A percentile compares a stretch with the other conserved stretches of the same genome.
These are phyloP conservation scores for Metschnikowia colocasiae DNA, from an alignment of 805 yeast genomes.

Conservation along the genomic window DNA sequence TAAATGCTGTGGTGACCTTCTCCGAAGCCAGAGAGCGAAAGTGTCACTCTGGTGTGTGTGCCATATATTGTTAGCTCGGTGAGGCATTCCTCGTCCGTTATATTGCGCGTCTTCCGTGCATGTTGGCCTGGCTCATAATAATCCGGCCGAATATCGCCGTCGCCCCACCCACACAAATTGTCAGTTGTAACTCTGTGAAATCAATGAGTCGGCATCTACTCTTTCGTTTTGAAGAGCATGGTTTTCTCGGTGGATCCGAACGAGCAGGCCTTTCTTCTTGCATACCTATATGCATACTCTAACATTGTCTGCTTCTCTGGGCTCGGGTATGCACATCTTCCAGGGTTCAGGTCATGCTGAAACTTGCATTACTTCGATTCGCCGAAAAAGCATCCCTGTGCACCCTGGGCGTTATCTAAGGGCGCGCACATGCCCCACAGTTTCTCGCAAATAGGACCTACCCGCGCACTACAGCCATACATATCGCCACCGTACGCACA, in stretches of 20 bases:
- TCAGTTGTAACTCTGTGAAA: neutral
- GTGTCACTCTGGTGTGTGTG: neutral
- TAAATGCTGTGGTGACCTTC: neutral
- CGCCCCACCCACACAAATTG: neutral
- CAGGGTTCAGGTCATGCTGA: neutral
- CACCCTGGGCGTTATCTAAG: neutral
- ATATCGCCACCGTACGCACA: neutral
- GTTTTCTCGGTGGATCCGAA: no score
- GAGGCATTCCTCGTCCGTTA: neutral
- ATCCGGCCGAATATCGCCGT: neutral
- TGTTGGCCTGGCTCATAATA: neutral
- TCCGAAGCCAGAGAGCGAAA: neutral
- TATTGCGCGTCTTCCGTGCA: constrained; percentile 1
- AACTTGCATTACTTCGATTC: neutral
- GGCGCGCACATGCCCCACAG: neutral
- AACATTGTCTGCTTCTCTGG: neutral
- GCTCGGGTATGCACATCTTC: neutral
- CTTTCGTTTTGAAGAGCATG: no score
- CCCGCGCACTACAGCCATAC: neutral
- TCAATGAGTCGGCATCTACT: neutral
- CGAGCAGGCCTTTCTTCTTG: neutral
- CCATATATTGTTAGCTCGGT: neutral
- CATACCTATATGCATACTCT: neutral
- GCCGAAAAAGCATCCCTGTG: neutral
- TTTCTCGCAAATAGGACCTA: neutral